Conservation (phyloP, 108 stramenopile genomes). For the Bacterosira constricta region DNA sequence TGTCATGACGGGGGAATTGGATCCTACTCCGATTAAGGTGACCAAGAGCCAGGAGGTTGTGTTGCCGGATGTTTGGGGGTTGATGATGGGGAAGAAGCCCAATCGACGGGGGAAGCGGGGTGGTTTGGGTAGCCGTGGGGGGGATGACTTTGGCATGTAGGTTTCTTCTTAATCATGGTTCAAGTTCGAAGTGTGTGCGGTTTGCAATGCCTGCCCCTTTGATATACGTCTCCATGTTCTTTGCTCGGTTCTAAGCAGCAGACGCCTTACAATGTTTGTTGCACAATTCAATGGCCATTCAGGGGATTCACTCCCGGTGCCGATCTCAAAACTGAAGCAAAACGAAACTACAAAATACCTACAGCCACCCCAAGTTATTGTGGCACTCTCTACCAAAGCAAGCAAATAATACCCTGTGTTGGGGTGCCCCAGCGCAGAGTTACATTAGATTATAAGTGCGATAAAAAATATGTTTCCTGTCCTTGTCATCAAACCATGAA, state of each 20-base stretch:
- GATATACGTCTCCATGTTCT: not conserved
- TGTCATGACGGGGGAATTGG: conserved; percentile 75
- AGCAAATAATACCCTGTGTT: too few relatives aligned
- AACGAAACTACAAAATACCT: not conserved
- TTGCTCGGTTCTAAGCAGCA: not conserved
- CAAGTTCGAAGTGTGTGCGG: not conserved
- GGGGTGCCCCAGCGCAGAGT: too few relatives aligned
- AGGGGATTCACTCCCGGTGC: not conserved
- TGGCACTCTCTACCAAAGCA: too few relatives aligned
- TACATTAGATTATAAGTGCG: too few relatives aligned
- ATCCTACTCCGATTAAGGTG: conserved; percentile 75
- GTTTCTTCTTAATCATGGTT: not conserved
- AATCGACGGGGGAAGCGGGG: conserved; percentile 33
- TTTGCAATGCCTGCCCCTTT: not conserved
- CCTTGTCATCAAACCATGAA: too few relatives aligned
- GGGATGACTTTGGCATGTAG: not conserved
- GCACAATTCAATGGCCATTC: not conserved
- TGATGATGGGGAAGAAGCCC: conserved; percentile 81
- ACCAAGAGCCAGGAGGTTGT: conserved; percentile 52
- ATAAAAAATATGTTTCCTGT: too few relatives aligned
- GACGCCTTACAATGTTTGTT: too few relatives aligned
- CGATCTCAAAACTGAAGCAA: not conserved
- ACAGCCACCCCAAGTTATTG: not conserved
- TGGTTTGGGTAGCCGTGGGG: not conserved
- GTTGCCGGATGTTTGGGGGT: conserved; percentile 72